Evolutionary conservation across 179 eudicot genomes (phyloP), one percentile per base, ranked within the genome.

Genomic region (Dionaea muscipula): DNA sequence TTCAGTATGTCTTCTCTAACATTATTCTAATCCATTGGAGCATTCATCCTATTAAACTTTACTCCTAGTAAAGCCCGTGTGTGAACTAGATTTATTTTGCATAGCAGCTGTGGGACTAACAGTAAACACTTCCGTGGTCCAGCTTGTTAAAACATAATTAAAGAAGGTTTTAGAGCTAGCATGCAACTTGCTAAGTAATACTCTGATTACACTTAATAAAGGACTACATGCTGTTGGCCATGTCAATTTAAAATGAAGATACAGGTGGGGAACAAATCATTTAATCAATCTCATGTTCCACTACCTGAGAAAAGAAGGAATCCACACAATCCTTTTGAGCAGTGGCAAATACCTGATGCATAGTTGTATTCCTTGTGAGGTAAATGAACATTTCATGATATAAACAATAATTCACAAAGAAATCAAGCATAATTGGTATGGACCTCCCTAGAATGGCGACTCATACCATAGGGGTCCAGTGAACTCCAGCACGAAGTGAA

Each of bases 381-480:
- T n/a, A n/a, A n/a, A n/a, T n/a, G n/a, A n/a, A n/a, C n/a, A n/a
- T n/a, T n/a, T n/a, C n/a, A n/a, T n/a, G n/a, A n/a, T n/a, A n/a
- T n/a, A 20, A 44, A 14, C 5, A 10, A 25, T 3, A 47, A 7
- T 27, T 45, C 37, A 21, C 16, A 17, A 63, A 22, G 27, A 13
- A 35, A 23, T 47, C 5, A 41, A 14, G 46, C 18, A 18, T 4
- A 41, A 1, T 25, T 9, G 25, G 7, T 8, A 26, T 36, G 17
- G 14, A 18, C 25, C 7, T 21, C 37, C 21, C 35, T 0, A 46
- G 31, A 16, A 19, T n/a, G 19, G 13, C 7, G 38, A 56, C 59
- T 67, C 88, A 46, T 83, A 88, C 99, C 51, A 81, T 53, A 24
- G 99, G 99, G 27, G 99, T 93, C 99, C 99, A 93, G 53, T 88